These are phyloP conservation scores for Volvariella volvacea DNA, from an alignment of 1,284 basidiomycete species.

Conservation along the genomic window DNA sequence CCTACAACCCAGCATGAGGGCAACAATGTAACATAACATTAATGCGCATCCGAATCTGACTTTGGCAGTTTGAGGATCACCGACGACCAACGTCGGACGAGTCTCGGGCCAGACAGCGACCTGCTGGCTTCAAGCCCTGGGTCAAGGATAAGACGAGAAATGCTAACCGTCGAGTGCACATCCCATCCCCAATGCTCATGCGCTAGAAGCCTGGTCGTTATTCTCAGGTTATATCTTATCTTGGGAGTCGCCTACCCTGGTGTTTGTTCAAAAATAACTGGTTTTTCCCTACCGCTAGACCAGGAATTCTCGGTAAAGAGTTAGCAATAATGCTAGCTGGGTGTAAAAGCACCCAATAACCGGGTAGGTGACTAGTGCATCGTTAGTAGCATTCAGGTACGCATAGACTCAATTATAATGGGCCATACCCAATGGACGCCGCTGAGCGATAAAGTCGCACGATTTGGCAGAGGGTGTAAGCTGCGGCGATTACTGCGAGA, in stretches of 20 bases:
- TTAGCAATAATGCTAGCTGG: conserved; percentile 16
- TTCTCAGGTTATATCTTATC: not conserved
- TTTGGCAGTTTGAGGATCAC: conserved; percentile 5
- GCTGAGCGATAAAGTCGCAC: not conserved
- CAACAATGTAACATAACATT: too few relatives aligned
- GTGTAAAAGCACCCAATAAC: conserved; percentile 20
- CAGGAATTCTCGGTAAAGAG: conserved; percentile 19
- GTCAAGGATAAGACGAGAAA: conserved; percentile 1
- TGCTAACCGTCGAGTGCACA: conserved; percentile 20
- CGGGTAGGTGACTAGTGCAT: conserved; percentile 25
- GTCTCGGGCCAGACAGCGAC: conserved; percentile 19
- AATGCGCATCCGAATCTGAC: not conserved
- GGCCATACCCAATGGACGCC: conserved; percentile 3
- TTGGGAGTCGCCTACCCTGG: conserved; percentile 17
- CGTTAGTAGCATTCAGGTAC: not conserved
- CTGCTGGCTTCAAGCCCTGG: conserved; percentile 10
- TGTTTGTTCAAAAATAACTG: conserved; percentile 22
- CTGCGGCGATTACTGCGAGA: not conserved
- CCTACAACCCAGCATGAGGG: conserved; percentile 19
- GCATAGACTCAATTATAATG: not conserved
- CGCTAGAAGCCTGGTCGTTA: not conserved
- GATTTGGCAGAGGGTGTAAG: not conserved
- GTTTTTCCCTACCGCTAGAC: conserved; percentile 21
- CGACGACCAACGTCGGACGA: conserved; percentile 18
- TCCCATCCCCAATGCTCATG: conserved; percentile 24